Conservation (phyloP, 352 stramenopile species). For the Phytopythium chamaehyphon region DNA sequence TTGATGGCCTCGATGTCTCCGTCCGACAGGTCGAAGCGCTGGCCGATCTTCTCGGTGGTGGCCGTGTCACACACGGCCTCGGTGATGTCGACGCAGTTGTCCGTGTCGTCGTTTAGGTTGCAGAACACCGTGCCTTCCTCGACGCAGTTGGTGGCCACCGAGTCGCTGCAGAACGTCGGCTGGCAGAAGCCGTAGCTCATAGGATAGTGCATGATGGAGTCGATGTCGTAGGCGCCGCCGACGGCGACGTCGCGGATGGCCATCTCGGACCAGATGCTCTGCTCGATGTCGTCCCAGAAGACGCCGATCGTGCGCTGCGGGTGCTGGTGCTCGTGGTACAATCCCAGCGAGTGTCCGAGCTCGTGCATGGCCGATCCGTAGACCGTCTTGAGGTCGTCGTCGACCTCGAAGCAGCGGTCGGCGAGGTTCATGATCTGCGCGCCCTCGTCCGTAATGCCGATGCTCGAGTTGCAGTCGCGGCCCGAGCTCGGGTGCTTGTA, state of each 20-base stretch:
- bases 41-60: conserved; percentile 54
- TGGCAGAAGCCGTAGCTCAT: conserved; percentile 76
- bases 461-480: conserved; percentile 76
- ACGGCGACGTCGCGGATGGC: conserved; percentile 61
- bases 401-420: conserved; percentile 71
- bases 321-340: conserved; percentile 85
- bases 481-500: conserved; percentile 69
- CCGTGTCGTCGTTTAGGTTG: conserved; percentile 59
- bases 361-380: conserved; percentile 81
- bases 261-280: conserved; percentile 72
- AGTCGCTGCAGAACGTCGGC: conserved; percentile 40
- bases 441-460: conserved; percentile 59
- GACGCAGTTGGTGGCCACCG: conserved; percentile 45
- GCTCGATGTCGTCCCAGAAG: conserved; percentile 73
- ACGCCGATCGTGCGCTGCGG: conserved; percentile 57
- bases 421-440: conserved; percentile 70
- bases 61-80: conserved; percentile 49
- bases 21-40: conserved; percentile 49
- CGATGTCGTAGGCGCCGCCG: conserved; percentile 59
- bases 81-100: conserved; percentile 56
- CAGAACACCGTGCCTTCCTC: conserved; percentile 53
- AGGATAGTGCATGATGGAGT: conserved; percentile 82
- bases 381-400: conserved; percentile 66
- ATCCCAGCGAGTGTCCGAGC: conserved; percentile 66
- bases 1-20: conserved; percentile 48